Conservation (phyloP, 768 basidiomycete genomes). For the Phlebiopsis flavidoalba region DNA sequence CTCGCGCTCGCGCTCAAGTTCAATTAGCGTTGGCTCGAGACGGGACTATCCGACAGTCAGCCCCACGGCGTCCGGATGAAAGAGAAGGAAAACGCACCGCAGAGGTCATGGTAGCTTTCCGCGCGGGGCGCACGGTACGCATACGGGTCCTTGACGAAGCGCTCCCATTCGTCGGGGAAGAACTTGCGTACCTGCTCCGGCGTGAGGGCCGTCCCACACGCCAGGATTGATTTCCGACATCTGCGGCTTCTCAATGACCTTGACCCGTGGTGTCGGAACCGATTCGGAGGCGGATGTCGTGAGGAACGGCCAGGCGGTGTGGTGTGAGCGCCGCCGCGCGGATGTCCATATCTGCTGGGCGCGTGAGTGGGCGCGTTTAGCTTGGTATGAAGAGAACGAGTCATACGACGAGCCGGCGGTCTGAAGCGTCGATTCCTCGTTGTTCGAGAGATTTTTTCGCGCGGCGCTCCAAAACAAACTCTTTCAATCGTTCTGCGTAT, state of each 20-base stretch:
- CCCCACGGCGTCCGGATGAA: neutral
- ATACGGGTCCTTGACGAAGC: slow-evolving; percentile 91
- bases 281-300: slow-evolving; percentile 19
- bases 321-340: slow-evolving; percentile 85
- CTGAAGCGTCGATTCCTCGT: slow-evolving; percentile 56
- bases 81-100: slow-evolving; percentile 41
- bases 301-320: slow-evolving; percentile 95
- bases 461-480: slow-evolving; percentile 84
- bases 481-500: slow-evolving; percentile 84
- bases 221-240: slow-evolving; percentile 99
- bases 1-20: slow-evolving; percentile 90
- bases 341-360: slow-evolving; percentile 89
- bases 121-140: slow-evolving; percentile 87
- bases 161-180: slow-evolving; percentile 92
- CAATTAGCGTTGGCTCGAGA: slow-evolving; percentile 88
- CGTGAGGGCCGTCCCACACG: slow-evolving; percentile 93
- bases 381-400: neutral
- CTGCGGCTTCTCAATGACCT: slow-evolving; percentile 91
- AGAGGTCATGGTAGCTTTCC: slow-evolving; percentile 96
- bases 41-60: slow-evolving; percentile 56
- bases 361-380: neutral
- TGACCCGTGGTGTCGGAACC: slow-evolving; percentile 42
- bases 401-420: slow-evolving; percentile 64
- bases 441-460: slow-evolving; percentile 64
- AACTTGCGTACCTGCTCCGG: slow-evolving; percentile 84